Conservation (phyloP, 352 stramenopile genomes). For the Globisporangium abappressorium region DNA sequence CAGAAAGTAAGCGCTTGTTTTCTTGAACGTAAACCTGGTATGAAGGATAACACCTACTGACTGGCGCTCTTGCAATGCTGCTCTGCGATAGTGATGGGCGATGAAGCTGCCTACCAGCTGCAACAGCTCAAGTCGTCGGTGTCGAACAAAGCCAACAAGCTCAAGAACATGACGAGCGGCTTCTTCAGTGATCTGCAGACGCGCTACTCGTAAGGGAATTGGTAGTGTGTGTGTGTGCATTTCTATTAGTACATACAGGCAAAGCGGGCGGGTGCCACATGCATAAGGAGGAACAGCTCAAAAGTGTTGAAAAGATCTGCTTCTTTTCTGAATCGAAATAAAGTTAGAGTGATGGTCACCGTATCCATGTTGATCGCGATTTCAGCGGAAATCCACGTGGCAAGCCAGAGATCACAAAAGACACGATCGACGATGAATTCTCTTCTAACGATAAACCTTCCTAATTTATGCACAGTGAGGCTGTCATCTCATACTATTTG, state of each 20-base stretch:
- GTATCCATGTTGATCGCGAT: neutral
- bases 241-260: neutral
- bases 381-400: neutral
- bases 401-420: slow-evolving; percentile 3
- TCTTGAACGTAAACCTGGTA: neutral
- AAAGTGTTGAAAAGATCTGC: neutral
- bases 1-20: slow-evolving; percentile 43
- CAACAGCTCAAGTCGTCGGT: slow-evolving; percentile 86
- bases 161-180: slow-evolving; percentile 88
- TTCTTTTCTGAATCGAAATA: neutral
- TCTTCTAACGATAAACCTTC: neutral
- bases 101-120: slow-evolving; percentile 82
- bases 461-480: neutral
- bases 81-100: slow-evolving; percentile 37
- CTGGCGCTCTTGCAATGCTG: neutral
- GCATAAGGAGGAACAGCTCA: neutral
- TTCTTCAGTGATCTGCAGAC: slow-evolving; percentile 87
- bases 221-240: neutral
- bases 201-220: slow-evolving; percentile 56
- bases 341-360: neutral
- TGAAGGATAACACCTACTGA: neutral
- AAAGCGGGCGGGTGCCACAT: neutral
- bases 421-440: neutral
- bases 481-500: neutral
- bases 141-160: slow-evolving; percentile 75